Percentiles rank a stretch among this genome's conserved stretches.
phyloP scores from a whole-genome alignment of 73 alveolate species.

The Loxodes magnus region DNA sequence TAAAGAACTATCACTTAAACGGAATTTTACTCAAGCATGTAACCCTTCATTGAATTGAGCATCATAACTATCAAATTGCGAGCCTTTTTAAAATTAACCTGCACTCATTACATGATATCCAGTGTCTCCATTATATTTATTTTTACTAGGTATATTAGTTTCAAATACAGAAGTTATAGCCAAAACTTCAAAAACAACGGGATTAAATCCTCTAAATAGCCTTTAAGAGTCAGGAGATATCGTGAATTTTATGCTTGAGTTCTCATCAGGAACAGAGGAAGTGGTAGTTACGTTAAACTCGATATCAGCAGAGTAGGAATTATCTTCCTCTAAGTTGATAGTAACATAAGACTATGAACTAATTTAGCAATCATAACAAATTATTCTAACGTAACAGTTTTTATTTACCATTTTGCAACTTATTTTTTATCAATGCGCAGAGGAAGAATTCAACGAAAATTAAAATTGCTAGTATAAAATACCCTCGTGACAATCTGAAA shows the following conservation, averaged over 20 bases:
- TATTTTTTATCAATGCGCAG: background rate
- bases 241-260: background rate
- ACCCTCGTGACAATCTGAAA: too few species aligned
- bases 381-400: background rate
- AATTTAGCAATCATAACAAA: background rate
- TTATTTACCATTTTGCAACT: background rate
- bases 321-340: background rate
- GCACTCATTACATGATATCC: background rate
- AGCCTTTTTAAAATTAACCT: background rate
- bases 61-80: background rate
- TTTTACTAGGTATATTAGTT: background rate
- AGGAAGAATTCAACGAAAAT: background rate
- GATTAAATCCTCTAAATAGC: background rate
- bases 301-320: background rate
- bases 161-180: conserved; percentile 1
- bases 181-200: background rate
- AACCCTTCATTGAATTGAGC: background rate
- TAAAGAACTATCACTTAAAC: background rate
- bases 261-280: conserved; percentile 1
- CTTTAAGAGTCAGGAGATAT: background rate
- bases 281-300: background rate
- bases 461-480: background rate
- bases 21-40: background rate
- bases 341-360: background rate
- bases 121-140: background rate